Evolutionary conservation across 2,329 filamentous ascomycete genomes (phyloP).

Genomic region (Mycosphaerella sp.): DNA sequence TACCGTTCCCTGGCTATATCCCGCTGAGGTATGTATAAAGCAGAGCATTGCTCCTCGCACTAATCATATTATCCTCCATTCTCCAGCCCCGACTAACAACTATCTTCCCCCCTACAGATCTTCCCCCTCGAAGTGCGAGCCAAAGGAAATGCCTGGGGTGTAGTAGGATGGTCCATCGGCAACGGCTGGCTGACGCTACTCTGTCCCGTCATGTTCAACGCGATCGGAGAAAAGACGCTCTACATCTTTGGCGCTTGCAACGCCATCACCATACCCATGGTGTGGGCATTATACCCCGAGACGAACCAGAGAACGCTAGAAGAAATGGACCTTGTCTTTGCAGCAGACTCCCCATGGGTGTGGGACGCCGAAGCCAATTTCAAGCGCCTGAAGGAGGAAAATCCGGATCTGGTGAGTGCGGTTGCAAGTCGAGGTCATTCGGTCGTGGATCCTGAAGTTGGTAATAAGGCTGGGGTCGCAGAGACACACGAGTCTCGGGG

Average conservation of each 20-base stretch:
- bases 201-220: conserved; percentile 51
- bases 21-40: conserved; percentile 12
- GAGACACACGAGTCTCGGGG: conserved; percentile 17
- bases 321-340: conserved; percentile 68
- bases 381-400: conserved; percentile 54
- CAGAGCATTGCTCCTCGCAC: too few relatives aligned
- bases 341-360: conserved; percentile 58
- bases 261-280: conserved; percentile 58
- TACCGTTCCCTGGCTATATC: conserved; percentile 46
- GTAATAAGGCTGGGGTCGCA: conserved; percentile 8
- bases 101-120: conserved; percentile 52
- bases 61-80: too few relatives aligned
- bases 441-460: conserved; percentile 24
- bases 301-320: conserved; percentile 65
- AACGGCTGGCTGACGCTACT: conserved; percentile 53
- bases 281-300: conserved; percentile 69
- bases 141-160: conserved; percentile 69
- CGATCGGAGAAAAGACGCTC: conserved; percentile 62
- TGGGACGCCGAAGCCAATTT: conserved; percentile 66
- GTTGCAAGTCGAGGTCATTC: conserved; percentile 26
- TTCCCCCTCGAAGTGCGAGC: conserved; percentile 65
- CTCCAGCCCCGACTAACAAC: background rate
- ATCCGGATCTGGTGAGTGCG: conserved; percentile 38
- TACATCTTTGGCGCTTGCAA: conserved; percentile 68
- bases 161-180: conserved; percentile 69